Percentiles rank a stretch among this genome's conserved stretches.
Evolutionary conservation across 208 protist species (phyloP).

Genomic region (Trypanosoma avium): DNA sequence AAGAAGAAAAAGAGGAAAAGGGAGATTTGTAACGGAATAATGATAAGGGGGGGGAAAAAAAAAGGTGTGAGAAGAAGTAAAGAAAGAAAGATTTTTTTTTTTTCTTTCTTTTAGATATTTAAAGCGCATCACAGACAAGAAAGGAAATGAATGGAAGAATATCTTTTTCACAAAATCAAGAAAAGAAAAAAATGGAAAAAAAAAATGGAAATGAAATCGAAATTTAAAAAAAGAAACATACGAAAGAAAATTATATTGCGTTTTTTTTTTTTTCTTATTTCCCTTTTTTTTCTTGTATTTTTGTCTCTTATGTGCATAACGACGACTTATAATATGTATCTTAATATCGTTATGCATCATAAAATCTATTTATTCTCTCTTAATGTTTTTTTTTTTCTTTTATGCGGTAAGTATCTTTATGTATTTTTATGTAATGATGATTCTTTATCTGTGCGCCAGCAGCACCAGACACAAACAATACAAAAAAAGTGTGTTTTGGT

Average conservation of each 20-base stretch:
- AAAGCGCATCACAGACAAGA: background rate
- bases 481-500: too few species aligned
- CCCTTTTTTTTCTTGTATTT: background rate
- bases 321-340: background rate
- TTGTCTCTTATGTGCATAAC: background rate
- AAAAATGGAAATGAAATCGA: background rate
- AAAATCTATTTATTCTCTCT: constrained; percentile 4
- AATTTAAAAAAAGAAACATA: background rate
- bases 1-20: constrained; percentile 5
- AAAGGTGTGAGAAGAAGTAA: constrained; percentile 10
- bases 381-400: constrained; percentile 8
- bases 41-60: constrained; percentile 6
- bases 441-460: too few species aligned
- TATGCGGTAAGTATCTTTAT: too few species aligned
- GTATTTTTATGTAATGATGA: too few species aligned
- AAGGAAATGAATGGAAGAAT: background rate
- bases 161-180: background rate
- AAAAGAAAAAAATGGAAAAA: background rate
- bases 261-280: constrained; percentile 5
- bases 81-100: too few species aligned
- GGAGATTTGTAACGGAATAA: too few species aligned
- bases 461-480: too few species aligned
- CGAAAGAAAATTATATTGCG: background rate
- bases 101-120: too few species aligned
- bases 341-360: too few species aligned